Evolutionary conservation across 2,329 filamentous ascomycete species (phyloP).

Genomic region (Fusarium sp.): DNA sequence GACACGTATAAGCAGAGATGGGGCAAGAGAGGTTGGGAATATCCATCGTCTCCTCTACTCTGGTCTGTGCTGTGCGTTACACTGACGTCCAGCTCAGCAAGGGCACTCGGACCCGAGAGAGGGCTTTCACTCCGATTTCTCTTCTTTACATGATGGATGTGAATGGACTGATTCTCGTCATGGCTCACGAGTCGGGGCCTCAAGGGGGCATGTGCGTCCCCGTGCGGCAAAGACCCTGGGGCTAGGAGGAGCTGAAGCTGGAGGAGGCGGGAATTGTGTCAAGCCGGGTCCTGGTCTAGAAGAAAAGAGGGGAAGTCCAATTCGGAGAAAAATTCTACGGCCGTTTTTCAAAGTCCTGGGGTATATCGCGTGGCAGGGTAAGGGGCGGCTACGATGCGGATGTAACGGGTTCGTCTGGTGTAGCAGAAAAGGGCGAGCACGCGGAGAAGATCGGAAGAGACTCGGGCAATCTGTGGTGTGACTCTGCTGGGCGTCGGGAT

Average conservation of each 20-base stretch:
- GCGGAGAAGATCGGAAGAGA: slow-evolving; percentile 20
- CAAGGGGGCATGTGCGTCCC: slow-evolving; percentile 20
- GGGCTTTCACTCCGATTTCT: slow-evolving; percentile 11
- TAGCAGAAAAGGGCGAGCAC: slow-evolving; percentile 13
- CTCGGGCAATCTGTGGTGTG: slow-evolving; percentile 36
- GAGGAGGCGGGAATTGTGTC: slow-evolving; percentile 14
- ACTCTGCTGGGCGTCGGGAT: slow-evolving; percentile 27
- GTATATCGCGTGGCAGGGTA: background rate
- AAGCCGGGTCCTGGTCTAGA: slow-evolving; percentile 8
- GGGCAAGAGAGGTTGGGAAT: slow-evolving; percentile 10
- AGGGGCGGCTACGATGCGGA: background rate
- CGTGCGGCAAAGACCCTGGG: background rate
- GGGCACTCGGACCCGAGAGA: slow-evolving; percentile 10
- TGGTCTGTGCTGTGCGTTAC: slow-evolving; percentile 24
- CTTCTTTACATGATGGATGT: background rate
- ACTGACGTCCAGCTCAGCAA: slow-evolving; percentile 9
- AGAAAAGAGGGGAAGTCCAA: slow-evolving; percentile 1
- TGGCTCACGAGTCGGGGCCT: slow-evolving; percentile 7
- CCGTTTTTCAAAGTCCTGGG: background rate
- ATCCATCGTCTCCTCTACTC: slow-evolving; percentile 10
- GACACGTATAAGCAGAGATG: slow-evolving; percentile 17
- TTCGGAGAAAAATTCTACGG: background rate
- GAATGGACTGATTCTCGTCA: slow-evolving; percentile 33
- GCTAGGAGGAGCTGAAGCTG: background rate
- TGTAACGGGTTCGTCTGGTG: background rate